Base-by-base conservation (phyloP, 2,329 filamentous ascomycete genomes). In the Tolypocladium inflatum region DNA sequence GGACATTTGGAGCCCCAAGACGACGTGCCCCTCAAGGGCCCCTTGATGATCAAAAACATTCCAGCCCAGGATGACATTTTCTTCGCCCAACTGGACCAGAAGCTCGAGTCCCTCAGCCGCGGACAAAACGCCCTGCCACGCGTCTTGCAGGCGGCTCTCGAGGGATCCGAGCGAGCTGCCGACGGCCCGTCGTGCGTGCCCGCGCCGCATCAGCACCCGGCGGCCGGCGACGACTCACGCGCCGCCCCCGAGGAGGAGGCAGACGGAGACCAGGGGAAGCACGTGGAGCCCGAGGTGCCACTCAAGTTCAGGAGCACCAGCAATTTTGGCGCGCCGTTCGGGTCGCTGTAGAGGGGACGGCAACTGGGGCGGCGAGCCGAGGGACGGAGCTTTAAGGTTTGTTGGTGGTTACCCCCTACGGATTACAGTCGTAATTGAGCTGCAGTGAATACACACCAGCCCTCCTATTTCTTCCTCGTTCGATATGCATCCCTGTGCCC, bases 1-100 rank as follows among this genome's bases (percentile, higher is more conserved):
- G 65, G 65, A 4, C 62, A 63, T 9, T 63, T 77, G 39, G 74
- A 79, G 35, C 70, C 75, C 5, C 65, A 67, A 10, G 74, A 77
- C 5, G 81, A 83, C 60, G 70, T 67, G 1, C 70, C 73, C 23
- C 71, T 84, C 38, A 79, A 75, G 56, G 81, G 79, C 0, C 81
- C 81, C 10, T 63, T 84, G 55, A 80, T 79, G 71, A 72, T 84
- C 42, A 74, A 76, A 59, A 84, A 84, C 61, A 78, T 80, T 59
- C 80, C 80, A 1, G 79, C 78, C 1, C 74, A 81, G 54, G 81
- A 84, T 59, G 81, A 83, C 62, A 70, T 78, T 26, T 84, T 84
- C 61, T 77, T 80, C 55, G 71, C 72, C 51, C 71, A 71, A 59
- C 67, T 84, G 19, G 76, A 78, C 42, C 74, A 80, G 64, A 83